Evolutionary conservation across 148 eudicot genomes (phyloP).

Genomic region (Vaccinium myrtillus): DNA sequence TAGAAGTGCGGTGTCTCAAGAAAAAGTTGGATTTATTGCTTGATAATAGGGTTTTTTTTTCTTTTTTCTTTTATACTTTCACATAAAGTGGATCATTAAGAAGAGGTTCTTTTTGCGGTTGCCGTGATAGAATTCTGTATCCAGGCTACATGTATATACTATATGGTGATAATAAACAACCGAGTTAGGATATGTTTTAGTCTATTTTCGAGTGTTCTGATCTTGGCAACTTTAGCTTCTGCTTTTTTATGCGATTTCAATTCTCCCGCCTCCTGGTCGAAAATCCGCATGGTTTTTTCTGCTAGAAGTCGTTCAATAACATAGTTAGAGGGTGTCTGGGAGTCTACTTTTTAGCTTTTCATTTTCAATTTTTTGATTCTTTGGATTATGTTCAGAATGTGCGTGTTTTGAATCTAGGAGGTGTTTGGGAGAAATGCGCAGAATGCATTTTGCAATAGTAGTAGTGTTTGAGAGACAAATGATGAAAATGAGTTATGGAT

Average conservation of each 20-base stretch:
- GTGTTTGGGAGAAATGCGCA: no score
- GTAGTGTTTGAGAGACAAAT: no score
- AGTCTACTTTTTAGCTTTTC: no score
- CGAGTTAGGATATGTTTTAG: background rate
- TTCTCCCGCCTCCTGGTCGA: background rate
- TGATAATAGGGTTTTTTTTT: background rate
- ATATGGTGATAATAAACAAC: background rate
- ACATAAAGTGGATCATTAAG: background rate
- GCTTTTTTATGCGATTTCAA: background rate
- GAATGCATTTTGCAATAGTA: no score
- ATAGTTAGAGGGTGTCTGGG: no score
- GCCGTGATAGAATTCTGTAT: constrained; percentile 5
- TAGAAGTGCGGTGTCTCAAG: background rate
- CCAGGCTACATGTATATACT: constrained; percentile 1
- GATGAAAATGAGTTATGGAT: no score
- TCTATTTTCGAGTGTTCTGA: background rate
- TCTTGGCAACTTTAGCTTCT: background rate
- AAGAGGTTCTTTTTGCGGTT: background rate
- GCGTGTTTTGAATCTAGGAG: no score
- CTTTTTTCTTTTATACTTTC: background rate
- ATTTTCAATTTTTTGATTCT: no score
- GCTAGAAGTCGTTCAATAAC: background rate
- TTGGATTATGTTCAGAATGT: no score
- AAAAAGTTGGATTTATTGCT: constrained; percentile 1
- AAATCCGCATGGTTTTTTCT: background rate